These are phyloP conservation scores for Coemansia sp. DNA, from an alignment of 192 early-diverging fungal genomes.

Conservation along the genomic window DNA sequence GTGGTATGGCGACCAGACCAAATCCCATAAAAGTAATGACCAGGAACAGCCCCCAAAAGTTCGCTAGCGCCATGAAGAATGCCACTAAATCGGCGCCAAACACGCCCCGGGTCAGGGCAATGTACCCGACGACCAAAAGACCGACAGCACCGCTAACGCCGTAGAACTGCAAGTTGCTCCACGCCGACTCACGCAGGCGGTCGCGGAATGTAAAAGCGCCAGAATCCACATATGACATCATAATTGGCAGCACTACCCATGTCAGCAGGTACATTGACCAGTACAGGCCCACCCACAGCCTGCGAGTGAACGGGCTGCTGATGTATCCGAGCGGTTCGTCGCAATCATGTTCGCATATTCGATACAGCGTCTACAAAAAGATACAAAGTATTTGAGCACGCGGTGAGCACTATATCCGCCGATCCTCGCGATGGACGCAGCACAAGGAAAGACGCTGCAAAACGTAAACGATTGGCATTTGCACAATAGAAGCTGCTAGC, in stretches of 20 bases:
- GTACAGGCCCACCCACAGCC: constrained; percentile 83
- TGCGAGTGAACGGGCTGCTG: constrained; percentile 63
- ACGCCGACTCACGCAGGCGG: constrained; percentile 68
- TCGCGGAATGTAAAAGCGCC: constrained; percentile 77
- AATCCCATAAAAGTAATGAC: constrained; percentile 90
- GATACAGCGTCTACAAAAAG: constrained; percentile 63
- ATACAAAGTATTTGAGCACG: not conserved
- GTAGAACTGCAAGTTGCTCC: constrained; percentile 84
- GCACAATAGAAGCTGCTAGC: not conserved
- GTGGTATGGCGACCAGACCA: constrained; percentile 87
- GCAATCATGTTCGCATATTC: constrained; percentile 66
- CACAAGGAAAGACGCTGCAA: not conserved
- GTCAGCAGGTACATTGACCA: constrained; percentile 88
- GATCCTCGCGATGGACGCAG: not conserved
- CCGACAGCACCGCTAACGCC: constrained; percentile 68
- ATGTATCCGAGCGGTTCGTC: constrained; percentile 79
- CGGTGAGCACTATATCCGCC: constrained; percentile 4
- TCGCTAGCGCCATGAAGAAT: constrained; percentile 88
- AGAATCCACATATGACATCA: constrained; percentile 82
- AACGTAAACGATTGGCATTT: not conserved
- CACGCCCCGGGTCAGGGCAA: constrained; percentile 60
- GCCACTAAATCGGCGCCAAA: constrained; percentile 60
- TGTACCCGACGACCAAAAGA: constrained; percentile 71
- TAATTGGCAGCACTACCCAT: constrained; percentile 76
- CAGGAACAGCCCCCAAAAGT: constrained; percentile 91